Evolutionary conservation across 1,284 basidiomycete genomes (phyloP).

Genomic region (Cystobasidiaceae sp.): DNA sequence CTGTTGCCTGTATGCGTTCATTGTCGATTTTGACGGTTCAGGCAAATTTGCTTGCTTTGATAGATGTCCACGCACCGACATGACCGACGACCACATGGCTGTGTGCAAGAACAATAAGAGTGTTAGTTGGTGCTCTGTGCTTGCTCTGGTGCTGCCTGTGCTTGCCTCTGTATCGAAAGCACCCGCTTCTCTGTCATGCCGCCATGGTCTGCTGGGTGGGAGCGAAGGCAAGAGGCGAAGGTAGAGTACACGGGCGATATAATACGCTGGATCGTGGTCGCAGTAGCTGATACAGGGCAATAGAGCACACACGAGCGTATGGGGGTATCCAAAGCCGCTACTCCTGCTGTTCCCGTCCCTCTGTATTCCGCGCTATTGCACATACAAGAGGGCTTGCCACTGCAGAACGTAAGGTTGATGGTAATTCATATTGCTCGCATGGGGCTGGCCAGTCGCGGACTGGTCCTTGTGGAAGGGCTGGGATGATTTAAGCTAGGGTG

Average conservation of each 20-base stretch:
- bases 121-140: neutral
- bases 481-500: too few relatives aligned
- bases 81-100: constrained; percentile 91
- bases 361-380: too few relatives aligned
- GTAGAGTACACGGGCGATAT: neutral
- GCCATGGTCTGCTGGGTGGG: neutral
- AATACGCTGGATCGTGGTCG: too few relatives aligned
- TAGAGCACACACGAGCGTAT: too few relatives aligned
- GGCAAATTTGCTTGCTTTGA: neutral
- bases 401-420: too few relatives aligned
- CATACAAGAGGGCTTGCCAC: too few relatives aligned
- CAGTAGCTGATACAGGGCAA: too few relatives aligned
- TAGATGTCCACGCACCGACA: constrained; percentile 59
- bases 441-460: too few relatives aligned
- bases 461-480: too few relatives aligned
- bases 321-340: too few relatives aligned
- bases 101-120: constrained; percentile 59
- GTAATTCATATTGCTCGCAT: too few relatives aligned
- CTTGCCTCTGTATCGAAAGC: constrained; percentile 60
- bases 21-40: neutral
- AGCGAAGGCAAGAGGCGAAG: neutral
- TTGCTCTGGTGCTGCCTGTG: neutral
- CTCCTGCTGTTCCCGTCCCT: too few relatives aligned
- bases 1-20: constrained; percentile 54
- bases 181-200: constrained; percentile 41